Base-by-base conservation (phyloP, 345 rosid genomes). In the Capsella bursapastoris region DNA sequence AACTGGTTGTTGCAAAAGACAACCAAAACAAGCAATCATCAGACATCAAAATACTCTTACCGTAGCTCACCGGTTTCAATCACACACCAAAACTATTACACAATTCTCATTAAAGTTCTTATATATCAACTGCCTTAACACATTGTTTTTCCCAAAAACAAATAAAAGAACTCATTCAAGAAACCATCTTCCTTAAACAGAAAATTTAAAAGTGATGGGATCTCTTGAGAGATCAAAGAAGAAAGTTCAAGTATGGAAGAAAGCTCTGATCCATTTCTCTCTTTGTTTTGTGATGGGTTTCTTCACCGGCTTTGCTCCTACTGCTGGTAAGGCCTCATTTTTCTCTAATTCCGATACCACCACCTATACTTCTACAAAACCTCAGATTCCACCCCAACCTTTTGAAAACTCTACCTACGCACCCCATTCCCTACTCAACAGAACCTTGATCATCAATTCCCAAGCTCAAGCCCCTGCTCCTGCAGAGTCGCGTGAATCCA, bases 221-320 rank as follows among this genome's bases (percentile, higher is more conserved):
- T 82, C 89, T 15, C 37, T 77, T 27, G 97, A 93, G 66, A 84
- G 94, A 83, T 84, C 98, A 64, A 93, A 86, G 86, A 93, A 88
- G 87, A 94, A 82, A 76, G 78, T 76, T 60, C 98, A 79, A 66
- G 18, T 88, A 80, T 93, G 97, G 98, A 89, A 88, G 80, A 91
- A 87, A 81, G 98, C 96, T 29, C 77, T 78, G 5, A 84, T 88
- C 27, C 98, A 88, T 73, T 93, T 93, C 79, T 77, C 87, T 58
- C 56, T 93, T 16, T 93, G 98, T 70, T 93, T 93, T 63, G 87
- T 87, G 38, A 89, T 90, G 91, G 98, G 98, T 8, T 89, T 89
- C 72, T 89, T 91, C 86, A 77, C 86, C 40, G 98, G 98, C 32
- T 87, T 91, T 76, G 97, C 99, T 72, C 97, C 18, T 18, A 18